Conservation (phyloP, 2,329 filamentous ascomycete species). For the Neospermospora avenae region DNA sequence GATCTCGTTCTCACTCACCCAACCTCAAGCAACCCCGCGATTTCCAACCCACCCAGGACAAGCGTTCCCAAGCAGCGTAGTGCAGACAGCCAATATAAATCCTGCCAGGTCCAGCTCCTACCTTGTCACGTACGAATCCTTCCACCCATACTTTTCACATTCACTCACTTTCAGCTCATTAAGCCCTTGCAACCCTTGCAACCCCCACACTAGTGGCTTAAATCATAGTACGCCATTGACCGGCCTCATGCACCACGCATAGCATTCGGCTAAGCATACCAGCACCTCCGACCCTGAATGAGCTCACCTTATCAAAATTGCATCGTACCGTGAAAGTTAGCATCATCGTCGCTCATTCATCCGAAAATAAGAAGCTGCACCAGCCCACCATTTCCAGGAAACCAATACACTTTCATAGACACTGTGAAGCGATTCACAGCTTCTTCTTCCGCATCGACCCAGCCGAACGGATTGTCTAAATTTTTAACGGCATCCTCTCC, state of each 20-base stretch:
- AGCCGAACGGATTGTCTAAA: no score
- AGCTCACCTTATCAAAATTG: neutral
- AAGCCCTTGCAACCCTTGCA: neutral
- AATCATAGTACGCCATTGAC: slow-evolving; percentile 8
- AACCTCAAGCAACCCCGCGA: slow-evolving; percentile 2
- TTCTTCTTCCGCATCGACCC: neutral
- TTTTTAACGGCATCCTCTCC: no score
- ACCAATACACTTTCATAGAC: neutral
- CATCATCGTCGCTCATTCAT: neutral
- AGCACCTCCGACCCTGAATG: slow-evolving; percentile 12
- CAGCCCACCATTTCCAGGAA: slow-evolving; percentile 9
- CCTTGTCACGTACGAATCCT: neutral
- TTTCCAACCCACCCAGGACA: neutral
- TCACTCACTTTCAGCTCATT: neutral
- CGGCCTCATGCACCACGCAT: slow-evolving; percentile 23
- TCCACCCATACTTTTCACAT: neutral
- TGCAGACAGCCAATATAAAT: neutral
- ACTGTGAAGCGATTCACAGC: neutral
- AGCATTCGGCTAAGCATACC: slow-evolving; percentile 22
- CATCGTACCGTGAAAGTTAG: neutral
- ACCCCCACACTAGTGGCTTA: slow-evolving; percentile 19
- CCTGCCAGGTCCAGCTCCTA: neutral
- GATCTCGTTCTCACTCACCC: neutral
- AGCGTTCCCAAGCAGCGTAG: neutral
- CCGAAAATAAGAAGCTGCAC: slow-evolving; percentile 22